Evolutionary conservation across 2,329 filamentous ascomycete genomes (phyloP), one percentile per base, ranked within the genome.

Genomic region (Fonsecaea erecta): DNA sequence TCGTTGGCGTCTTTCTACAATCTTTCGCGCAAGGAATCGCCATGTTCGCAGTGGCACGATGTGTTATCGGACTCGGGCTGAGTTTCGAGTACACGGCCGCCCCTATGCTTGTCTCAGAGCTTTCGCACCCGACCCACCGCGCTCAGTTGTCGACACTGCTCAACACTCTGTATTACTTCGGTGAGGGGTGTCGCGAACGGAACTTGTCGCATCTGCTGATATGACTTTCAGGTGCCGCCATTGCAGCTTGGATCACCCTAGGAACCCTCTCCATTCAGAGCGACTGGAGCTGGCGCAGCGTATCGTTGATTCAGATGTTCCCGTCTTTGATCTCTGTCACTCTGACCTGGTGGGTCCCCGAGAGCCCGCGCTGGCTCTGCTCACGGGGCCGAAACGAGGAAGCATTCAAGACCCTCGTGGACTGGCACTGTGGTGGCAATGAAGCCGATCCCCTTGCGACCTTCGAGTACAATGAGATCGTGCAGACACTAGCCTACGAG

Each of bases 361-460:
- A 90, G 68, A 87, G 85, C 0, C 88, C 88, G 0, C 81, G 88
- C 0, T 90, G 86, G 84, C 82, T 89, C 46, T 70, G 75, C 48
- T 72, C 69, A 26, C 73, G 72, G 55, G 72, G 72, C 14, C 68
- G 71, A 24, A 61, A 70, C 12, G 70, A 73, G 14, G 62, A 74
- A 52, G 74, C 73, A 2, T 66, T 71, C 32, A 68, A 73, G 21
- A 68, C 73, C 26, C 54, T 76, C 24, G 77, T 75, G 28, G 72
- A 77, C 24, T 74, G 74, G n/a, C 78, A 80, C 48, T 63, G 61
- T 21, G 61, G 61, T 9, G 61, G 61, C 21, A 63, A 63, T 14
- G 61, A 63, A n/a, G 43, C 61, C 11, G 61, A 63, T 34, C 61
- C 61, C 6, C 61, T 63, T 32, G 61, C 61, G 12, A 56, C 37